Evolutionary conservation across 805 yeast genomes (phyloP), one percentile per base, ranked within the genome.

Genomic region (Lachancea kluyveri): DNA sequence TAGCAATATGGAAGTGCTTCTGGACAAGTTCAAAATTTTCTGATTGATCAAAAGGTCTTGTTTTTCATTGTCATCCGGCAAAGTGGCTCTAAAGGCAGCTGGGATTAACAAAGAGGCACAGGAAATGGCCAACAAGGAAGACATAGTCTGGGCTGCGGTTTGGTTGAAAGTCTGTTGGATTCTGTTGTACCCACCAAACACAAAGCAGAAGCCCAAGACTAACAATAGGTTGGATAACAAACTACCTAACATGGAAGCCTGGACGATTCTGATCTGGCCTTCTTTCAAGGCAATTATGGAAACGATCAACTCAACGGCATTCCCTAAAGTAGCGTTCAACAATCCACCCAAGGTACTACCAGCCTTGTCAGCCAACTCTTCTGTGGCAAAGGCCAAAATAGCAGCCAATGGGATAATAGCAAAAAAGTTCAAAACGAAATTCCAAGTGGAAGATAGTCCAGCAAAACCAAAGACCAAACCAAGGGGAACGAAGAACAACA

Each of bases 121-220:
- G 3, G 96, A 84, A 36, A 92, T 76, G 2, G 94, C 94, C 76
- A 92, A 74, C 43, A 92, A 68, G 1, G 96, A 87, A 20, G 87
- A 74, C 98, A 92, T 92, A 6, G 97, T 88, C 61, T 92, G 97
- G 4, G 98, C 98, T 6, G 88, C 96, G 1, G 97, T 90, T 60
- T 84, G 94, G 65, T 87, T 87, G 64, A 92, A 92, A 1, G 70
- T 70, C 59, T 92, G 97, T 57, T 83, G 92, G 21, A 79, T 68
- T 41, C 92, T 74, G 44, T 83, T 79, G 55, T 79, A 72, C 11
- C 98, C 98, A 35, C 98, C 98, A 24, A 83, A 87, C 10, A 90
- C 61, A 53, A 92, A 92, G 55, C 96, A 87, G 58, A 94, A 82
- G n/a, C 98, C 98, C 32, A 92, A 68, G 3, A 92, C 98, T 34